Conservation (phyloP, 2,329 filamentous ascomycete genomes). For the Trichoderma lentiforme region DNA sequence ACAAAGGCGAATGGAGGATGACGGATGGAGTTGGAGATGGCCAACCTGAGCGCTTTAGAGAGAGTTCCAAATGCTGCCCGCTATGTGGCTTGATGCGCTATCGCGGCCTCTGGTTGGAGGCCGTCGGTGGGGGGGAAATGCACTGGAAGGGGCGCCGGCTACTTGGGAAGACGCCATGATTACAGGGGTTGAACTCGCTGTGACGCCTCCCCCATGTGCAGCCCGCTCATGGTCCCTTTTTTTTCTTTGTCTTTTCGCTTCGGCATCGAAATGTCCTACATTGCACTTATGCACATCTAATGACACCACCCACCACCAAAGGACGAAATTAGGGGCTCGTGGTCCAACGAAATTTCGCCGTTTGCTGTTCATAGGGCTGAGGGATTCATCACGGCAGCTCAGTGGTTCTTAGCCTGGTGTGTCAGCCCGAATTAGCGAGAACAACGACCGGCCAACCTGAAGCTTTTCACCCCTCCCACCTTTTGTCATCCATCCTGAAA, state of each 20-base stretch:
- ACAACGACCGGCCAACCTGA: neutral
- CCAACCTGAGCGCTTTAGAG: neutral
- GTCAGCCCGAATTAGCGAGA: neutral
- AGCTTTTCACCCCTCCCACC: neutral
- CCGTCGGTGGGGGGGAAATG: neutral
- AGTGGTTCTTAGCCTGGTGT: neutral
- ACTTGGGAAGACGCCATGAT: neutral
- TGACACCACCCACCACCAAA: neutral
- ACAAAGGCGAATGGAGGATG: neutral
- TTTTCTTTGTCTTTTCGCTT: neutral
- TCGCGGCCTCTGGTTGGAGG: conserved; percentile 6
- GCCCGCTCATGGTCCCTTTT: neutral
- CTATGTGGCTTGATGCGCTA: neutral
- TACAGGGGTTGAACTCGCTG: conserved; percentile 9
- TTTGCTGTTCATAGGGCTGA: conserved; percentile 8
- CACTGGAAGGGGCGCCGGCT: conserved; percentile 1
- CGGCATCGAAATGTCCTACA: neutral
- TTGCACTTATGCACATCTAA: neutral
- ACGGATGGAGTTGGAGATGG: neutral
- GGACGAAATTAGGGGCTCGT: neutral
- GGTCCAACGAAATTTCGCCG: neutral
- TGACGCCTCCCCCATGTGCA: neutral
- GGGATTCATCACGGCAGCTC: neutral
- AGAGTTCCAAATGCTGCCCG: neutral
- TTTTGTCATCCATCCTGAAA: neutral